phyloP scores from a whole-genome alignment of 2,329 filamentous ascomycete genomes.

The Alternaria gansuensis region DNA sequence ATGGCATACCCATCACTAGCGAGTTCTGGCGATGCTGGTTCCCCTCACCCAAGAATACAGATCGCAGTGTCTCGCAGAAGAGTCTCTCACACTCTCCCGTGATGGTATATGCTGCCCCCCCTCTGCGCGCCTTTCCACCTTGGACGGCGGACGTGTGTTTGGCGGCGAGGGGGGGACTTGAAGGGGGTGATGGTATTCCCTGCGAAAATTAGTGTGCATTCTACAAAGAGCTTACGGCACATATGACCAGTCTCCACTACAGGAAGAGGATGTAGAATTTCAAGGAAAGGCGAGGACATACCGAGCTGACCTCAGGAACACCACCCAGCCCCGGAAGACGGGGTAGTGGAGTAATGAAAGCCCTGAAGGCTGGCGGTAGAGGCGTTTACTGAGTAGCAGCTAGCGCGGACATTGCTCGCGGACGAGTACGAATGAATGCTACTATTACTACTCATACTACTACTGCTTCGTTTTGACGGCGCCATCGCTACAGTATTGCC shows the following conservation, averaged over 20 bases:
- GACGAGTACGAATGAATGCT: conserved; percentile 65
- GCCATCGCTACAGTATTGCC: conserved; percentile 68
- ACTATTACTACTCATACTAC: conserved; percentile 70
- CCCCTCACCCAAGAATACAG: conserved; percentile 97
- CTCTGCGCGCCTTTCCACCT: conserved; percentile 62
- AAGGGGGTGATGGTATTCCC: conserved; percentile 83
- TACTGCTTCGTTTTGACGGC: conserved; percentile 74
- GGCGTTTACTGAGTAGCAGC: conserved; percentile 83
- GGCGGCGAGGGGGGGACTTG: conserved; percentile 84
- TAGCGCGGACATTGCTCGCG: conserved; percentile 82
- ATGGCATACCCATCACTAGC: conserved; percentile 80
- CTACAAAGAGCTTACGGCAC: not conserved
- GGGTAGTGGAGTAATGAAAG: conserved; percentile 74
- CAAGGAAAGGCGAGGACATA: conserved; percentile 32
- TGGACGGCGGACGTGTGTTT: conserved; percentile 57
- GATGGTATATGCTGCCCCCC: conserved; percentile 95
- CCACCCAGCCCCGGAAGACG: conserved; percentile 70
- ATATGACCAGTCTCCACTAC: not conserved
- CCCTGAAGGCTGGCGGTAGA: conserved; percentile 67
- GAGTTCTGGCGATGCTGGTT: conserved; percentile 78
- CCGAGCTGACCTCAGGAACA: conserved; percentile 58
- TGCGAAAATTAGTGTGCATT: conserved; percentile 39
- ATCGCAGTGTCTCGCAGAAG: conserved; percentile 95
- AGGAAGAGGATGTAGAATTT: not conserved
- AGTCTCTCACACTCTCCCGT: conserved; percentile 99